A percentile compares a stretch with the other conserved stretches of the same genome.
Evolutionary conservation across 306 rosid species (phyloP).

Genomic region (Clitoria ternatea): DNA sequence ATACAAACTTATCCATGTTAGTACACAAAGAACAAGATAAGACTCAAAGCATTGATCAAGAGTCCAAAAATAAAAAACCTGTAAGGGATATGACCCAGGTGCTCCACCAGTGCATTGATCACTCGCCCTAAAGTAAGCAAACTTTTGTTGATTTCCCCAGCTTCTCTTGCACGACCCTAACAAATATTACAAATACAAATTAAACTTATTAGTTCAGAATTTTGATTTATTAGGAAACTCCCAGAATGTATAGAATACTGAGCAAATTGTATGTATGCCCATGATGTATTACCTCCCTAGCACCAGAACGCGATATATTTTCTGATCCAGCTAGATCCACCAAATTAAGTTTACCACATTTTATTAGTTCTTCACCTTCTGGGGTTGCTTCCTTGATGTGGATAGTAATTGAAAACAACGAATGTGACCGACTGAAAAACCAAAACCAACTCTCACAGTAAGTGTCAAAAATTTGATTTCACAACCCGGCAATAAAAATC

Average conservation of each 20-base stretch:
- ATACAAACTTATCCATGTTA: constrained; percentile 18
- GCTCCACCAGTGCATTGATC: constrained; percentile 91
- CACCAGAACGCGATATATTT: constrained; percentile 98
- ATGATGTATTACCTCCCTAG: constrained; percentile 73
- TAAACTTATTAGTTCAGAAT: neutral
- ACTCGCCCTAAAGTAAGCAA: constrained; percentile 94
- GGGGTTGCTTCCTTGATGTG: constrained; percentile 98
- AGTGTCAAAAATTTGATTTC: neutral
- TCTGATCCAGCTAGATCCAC: constrained; percentile 98
- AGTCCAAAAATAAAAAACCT: constrained; percentile 54
- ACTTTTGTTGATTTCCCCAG: constrained; percentile 98
- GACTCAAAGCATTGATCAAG: neutral
- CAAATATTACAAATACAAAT: constrained; percentile 6
- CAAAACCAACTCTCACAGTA: neutral
- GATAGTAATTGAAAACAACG: constrained; percentile 92
- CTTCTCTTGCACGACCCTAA: constrained; percentile 98
- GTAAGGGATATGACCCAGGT: constrained; percentile 96
- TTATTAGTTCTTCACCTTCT: constrained; percentile 95
- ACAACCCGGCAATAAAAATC: neutral
- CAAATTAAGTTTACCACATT: constrained; percentile 93
- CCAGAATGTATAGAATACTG: neutral
- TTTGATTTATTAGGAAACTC: neutral
- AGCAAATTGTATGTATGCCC: neutral
- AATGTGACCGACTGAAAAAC: constrained; percentile 88
- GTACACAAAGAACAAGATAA: neutral